Evolutionary conservation across 371 early-diverging fungal species (phyloP), one percentile per base, ranked within the genome.

Genomic region (Entomophthora muscae): DNA sequence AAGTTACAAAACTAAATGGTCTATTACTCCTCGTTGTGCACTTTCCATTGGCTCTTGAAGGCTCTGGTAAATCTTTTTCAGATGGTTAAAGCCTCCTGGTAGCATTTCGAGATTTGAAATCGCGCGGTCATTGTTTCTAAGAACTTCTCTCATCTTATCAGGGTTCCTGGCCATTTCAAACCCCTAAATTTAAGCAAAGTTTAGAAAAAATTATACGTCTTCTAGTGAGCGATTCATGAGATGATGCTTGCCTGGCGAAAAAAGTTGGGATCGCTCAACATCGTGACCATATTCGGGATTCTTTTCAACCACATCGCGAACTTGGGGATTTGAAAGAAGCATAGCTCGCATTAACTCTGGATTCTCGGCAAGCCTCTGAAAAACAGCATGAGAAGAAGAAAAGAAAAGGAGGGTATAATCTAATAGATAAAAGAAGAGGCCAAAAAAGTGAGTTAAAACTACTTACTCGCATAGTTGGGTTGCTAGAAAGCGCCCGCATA

Each of bases 81-180:
- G 76, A 70, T 88, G 87, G 57, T 88, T 86, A 67, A 85, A 89
- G 52, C 91, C 91, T 42, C 90, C 90, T 1, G 91, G 91, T 57
- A 85, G 72, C 73, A 80, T 75, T 68, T 91, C 91, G 64, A 91
- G 77, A 65, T 90, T 90, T n/a, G 87, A 83, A 42, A 91, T 72
- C 24, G 88, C 89, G 32, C 89, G 83, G 69, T 91, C 91, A 67
- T 88, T 88, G 72, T 87, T 88, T 68, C 90, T 72, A 72, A 83
- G 77, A 71, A 88, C 82, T 68, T 91, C 87, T 63, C 82, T 77
- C 88, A 89, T 84, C 63, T 87, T 73, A 63, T 79, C 80, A 3
- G 91, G 91, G 63, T 90, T 89, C 68, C 85, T 71, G 21, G 67
- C 60, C 58, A 66, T 63, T 28, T 64, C 66, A 52, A 67, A 56